A percentile compares a stretch with the other conserved stretches of the same genome.
These are phyloP conservation scores for Scheffersomyces spartinae DNA, from an alignment of 805 yeast genomes.

Conservation along the genomic window DNA sequence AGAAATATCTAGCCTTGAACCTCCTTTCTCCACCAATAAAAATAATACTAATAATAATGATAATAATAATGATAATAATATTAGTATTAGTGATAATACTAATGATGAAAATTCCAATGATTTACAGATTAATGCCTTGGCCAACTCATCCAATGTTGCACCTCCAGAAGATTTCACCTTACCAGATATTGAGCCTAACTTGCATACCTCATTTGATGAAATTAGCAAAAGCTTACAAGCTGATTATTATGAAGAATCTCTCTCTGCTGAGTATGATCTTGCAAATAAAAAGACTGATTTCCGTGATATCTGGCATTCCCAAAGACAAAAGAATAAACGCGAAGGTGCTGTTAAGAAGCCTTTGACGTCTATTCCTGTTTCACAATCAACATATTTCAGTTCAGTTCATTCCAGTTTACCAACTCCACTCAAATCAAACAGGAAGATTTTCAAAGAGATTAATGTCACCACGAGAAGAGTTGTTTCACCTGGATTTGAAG, in stretches of 20 bases:
- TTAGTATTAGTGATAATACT: no score
- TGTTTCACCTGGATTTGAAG: conserved; percentile 25
- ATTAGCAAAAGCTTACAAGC: conserved; percentile 14
- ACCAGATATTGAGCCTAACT: conserved; percentile 22
- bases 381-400: no score
- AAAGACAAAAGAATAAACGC: conserved; percentile 10
- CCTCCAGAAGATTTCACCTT: conserved; percentile 23
- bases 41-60: no score
- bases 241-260: no score
- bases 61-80: no score
- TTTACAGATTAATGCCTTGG: conserved; percentile 24
- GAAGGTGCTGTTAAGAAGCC: no score
- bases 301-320: conserved; percentile 32
- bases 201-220: conserved; percentile 25
- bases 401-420: no score
- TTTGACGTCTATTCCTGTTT: no score
- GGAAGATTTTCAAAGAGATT: conserved; percentile 30
- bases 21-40: no score
- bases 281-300: conserved; percentile 14
- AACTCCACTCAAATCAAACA: conserved; percentile 14
- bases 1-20: no score
- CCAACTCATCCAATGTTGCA: conserved; percentile 30
- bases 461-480: conserved; percentile 29
- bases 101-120: no score
- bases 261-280: no score